Evolutionary conservation across 192 early-diverging fungal genomes (phyloP).

Genomic region (Phlyctochytrium bullatum): DNA sequence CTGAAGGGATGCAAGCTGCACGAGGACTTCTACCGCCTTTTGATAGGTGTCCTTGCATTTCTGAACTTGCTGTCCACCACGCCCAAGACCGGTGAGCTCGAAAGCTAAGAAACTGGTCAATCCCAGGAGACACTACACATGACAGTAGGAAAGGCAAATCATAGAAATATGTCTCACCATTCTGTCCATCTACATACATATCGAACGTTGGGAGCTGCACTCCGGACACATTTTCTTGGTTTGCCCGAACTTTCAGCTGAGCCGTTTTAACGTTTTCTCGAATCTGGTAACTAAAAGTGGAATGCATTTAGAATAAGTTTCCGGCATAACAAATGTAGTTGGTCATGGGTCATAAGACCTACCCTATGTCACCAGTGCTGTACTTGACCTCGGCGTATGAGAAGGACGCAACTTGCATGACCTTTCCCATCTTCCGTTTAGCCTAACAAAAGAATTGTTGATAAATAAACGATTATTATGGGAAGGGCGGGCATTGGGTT

Average conservation of each 20-base stretch:
- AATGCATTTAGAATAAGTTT: not conserved
- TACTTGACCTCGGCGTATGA: conserved; percentile 97
- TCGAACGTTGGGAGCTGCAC: conserved; percentile 95
- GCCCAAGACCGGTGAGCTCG: conserved; percentile 97
- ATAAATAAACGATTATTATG: too few relatives aligned
- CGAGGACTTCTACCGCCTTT: conserved; percentile 90
- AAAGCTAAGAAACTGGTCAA: conserved; percentile 72
- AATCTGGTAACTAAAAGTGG: conserved; percentile 75
- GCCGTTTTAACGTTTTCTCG: conserved; percentile 92
- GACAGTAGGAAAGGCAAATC: too few relatives aligned
- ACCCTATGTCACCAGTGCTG: conserved; percentile 94
- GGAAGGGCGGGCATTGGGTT: too few relatives aligned
- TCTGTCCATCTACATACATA: conserved; percentile 77
- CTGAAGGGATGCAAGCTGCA: conserved; percentile 97
- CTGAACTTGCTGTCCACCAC: conserved; percentile 96
- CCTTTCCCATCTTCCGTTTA: conserved; percentile 97
- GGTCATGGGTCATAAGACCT: not conserved
- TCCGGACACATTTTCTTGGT: conserved; percentile 97
- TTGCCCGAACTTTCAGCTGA: conserved; percentile 86
- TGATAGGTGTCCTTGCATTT: conserved; percentile 92
- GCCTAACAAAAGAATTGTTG: conserved; percentile 59
- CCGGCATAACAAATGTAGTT: not conserved
- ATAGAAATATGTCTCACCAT: too few relatives aligned
- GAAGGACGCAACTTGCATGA: conserved; percentile 97
- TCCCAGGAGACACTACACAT: too few relatives aligned